A percentile compares a stretch with the other conserved stretches of the same genome.
These are phyloP conservation scores for Coffea canephora DNA, from an alignment of 257 asterid species.

Conservation along the genomic window DNA sequence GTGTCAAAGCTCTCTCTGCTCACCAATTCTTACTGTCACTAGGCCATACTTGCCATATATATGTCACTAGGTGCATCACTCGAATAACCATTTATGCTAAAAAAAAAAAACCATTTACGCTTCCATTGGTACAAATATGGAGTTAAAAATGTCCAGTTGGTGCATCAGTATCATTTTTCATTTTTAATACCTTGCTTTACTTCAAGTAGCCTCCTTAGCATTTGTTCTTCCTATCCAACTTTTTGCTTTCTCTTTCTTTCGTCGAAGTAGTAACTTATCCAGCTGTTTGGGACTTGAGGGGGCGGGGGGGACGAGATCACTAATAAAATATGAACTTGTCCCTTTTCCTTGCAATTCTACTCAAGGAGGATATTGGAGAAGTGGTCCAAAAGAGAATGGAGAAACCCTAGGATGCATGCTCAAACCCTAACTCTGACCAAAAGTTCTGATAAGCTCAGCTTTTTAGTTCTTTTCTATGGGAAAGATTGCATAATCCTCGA, in stretches of 20 bases:
- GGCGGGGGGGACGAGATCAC: neutral
- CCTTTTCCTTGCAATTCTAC: constrained; percentile 5
- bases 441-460: constrained; percentile 11
- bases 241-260: neutral
- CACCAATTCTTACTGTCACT: neutral
- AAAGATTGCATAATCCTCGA: neutral
- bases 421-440: constrained; percentile 9
- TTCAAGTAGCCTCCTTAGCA: neutral
- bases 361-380: constrained; percentile 26
- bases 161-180: neutral
- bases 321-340: neutral
- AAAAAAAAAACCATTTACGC: too few relatives aligned
- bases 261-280: constrained; percentile 5
- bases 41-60: neutral
- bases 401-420: constrained; percentile 29
- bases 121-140: neutral
- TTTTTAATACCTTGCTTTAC: neutral
- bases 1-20: too few relatives aligned
- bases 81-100: neutral
- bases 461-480: neutral
- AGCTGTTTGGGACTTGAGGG: neutral
- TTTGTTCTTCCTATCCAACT: neutral
- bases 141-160: neutral
- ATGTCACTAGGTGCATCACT: neutral
- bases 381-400: constrained; percentile 27